A percentile compares a stretch with the other conserved stretches of the same genome.
Conservation (phyloP, 176 grass and related monocot species). For the Zea luxurians region DNA sequence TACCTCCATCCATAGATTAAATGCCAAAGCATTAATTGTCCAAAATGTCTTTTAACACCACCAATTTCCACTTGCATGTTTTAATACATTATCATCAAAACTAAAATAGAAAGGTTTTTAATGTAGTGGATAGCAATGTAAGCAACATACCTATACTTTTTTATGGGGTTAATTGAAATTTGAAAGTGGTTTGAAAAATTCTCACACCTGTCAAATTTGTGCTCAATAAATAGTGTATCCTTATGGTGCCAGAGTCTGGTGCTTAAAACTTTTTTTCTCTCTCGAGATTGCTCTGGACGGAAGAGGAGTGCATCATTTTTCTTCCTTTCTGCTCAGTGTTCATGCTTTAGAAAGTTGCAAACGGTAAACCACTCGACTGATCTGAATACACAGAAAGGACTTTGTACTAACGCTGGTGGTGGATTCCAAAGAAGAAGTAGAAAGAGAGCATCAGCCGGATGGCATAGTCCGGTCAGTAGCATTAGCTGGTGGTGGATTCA, state of each 20-base stretch:
- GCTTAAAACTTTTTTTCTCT: not conserved
- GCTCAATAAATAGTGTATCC: too few relatives aligned
- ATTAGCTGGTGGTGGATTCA: slow-evolving; percentile 44
- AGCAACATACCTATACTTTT: too few relatives aligned
- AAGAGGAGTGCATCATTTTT: not conserved
- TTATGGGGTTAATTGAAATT: too few relatives aligned
- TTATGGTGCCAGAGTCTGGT: not conserved
- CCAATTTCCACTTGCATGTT: too few relatives aligned
- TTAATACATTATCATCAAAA: too few relatives aligned
- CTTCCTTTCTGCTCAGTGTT: not conserved
- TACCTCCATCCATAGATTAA: too few relatives aligned
- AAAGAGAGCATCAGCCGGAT: not conserved
- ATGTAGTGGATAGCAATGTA: too few relatives aligned
- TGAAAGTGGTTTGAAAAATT: too few relatives aligned
- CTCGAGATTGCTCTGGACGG: not conserved
- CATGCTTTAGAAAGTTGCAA: not conserved
- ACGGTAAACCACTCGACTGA: not conserved
- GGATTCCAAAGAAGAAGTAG: not conserved
- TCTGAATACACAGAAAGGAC: slow-evolving; percentile 18
- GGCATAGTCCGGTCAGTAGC: slow-evolving; percentile 13
- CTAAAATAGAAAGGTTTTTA: too few relatives aligned
- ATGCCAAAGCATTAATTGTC: too few relatives aligned
- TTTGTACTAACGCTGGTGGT: slow-evolving; percentile 48
- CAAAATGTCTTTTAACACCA: too few relatives aligned
- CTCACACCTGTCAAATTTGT: too few relatives aligned